phyloP scores from a whole-genome alignment of 2,329 filamentous ascomycete genomes.

The Cordyceps sp. region DNA sequence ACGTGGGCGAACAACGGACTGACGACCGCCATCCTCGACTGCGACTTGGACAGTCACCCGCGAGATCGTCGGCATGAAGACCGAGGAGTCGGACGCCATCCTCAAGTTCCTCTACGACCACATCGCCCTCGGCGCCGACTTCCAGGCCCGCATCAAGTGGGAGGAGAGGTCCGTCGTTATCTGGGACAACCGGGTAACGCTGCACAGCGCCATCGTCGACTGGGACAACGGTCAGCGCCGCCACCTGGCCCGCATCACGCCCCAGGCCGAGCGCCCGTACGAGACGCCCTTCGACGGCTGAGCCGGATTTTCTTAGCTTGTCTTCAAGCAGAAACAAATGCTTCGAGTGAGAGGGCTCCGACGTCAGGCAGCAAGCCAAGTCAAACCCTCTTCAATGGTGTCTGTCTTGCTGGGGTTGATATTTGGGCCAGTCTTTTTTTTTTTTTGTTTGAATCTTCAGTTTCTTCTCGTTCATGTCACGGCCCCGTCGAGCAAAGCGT shows the following conservation, averaged over 20 bases:
- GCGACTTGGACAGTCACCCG: conserved; percentile 44
- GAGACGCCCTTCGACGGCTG: conserved; percentile 39
- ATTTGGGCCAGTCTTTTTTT: too few species aligned
- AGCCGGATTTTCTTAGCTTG: background rate
- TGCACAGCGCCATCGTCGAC: conserved; percentile 65
- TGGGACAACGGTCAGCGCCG: conserved; percentile 67
- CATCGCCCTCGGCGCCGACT: conserved; percentile 39
- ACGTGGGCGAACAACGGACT: background rate
- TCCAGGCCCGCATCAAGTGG: conserved; percentile 63
- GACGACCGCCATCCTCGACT: background rate
- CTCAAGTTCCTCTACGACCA: conserved; percentile 53
- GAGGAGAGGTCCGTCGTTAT: conserved; percentile 64
- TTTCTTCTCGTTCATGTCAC: too few species aligned
- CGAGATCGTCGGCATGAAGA: conserved; percentile 67
- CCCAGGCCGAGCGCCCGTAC: conserved; percentile 62
- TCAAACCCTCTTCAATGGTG: too few species aligned
- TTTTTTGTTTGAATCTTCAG: too few species aligned
- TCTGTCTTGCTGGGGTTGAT: too few species aligned
- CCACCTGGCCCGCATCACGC: conserved; percentile 68
- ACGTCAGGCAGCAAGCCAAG: too few species aligned
- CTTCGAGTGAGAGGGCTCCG: too few species aligned
- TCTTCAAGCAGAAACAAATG: too few species aligned
- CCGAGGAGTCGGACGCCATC: conserved; percentile 66
- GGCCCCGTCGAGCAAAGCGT: too few species aligned
- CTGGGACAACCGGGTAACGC: conserved; percentile 72